Evolutionary conservation across 345 rosid species (phyloP).

Genomic region (Bretschneidera sinensis): DNA sequence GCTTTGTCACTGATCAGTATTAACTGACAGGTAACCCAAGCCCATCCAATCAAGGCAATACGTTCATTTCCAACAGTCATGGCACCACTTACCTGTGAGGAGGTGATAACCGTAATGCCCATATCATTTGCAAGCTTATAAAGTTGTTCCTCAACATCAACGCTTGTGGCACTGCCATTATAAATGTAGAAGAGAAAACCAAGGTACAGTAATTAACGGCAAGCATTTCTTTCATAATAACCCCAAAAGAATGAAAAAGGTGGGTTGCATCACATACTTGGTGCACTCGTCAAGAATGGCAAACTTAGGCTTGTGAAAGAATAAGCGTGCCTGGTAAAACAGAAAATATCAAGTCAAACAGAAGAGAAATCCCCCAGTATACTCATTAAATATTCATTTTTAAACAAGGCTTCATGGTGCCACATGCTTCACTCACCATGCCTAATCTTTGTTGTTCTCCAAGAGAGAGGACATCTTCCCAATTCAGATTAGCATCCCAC

Average conservation of each 20-base stretch:
- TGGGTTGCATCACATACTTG: constrained; percentile 49
- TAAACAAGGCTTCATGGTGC: neutral
- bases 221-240: neutral
- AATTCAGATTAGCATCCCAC: constrained; percentile 75
- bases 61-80: neutral
- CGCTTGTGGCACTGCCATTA: constrained; percentile 76
- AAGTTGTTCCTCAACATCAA: constrained; percentile 95
- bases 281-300: constrained; percentile 99
- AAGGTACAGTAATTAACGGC: neutral
- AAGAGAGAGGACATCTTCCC: constrained; percentile 95
- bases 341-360: constrained; percentile 19
- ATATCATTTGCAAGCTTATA: constrained; percentile 70
- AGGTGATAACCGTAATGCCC: constrained; percentile 89
- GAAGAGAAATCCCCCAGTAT: neutral
- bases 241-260: neutral
- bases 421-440: constrained; percentile 57
- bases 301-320: constrained; percentile 89
- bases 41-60: too few species aligned
- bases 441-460: constrained; percentile 99
- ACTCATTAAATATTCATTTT: neutral
- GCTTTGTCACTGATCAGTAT: too few species aligned
- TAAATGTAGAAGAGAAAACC: constrained; percentile 7
- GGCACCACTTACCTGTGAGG: constrained; percentile 67
- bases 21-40: too few species aligned
- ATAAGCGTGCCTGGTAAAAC: constrained; percentile 71